Evolutionary conservation across 768 basidiomycete genomes (phyloP), one percentile per base, ranked within the genome.

Genomic region (Lactarius trivialis): DNA sequence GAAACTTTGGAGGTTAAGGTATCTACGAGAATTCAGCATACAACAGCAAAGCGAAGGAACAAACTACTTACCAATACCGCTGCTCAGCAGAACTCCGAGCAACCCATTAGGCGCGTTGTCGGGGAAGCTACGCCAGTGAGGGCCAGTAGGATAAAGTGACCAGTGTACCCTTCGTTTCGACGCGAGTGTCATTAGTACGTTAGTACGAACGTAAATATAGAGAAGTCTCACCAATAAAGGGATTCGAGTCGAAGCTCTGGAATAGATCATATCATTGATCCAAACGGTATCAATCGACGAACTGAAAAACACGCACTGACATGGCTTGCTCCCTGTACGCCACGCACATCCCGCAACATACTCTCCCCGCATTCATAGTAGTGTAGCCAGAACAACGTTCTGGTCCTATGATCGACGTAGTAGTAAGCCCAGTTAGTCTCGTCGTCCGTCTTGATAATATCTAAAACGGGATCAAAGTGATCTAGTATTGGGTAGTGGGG

Each of bases 121-220:
- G 2, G 62, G 62, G 32, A 63, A 59, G 1, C 8, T 5, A 32
- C 58, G 62, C 19, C 3, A 7, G 33, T 2, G 8, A 11, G n/a
- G 54, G 8, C 58, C 57, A 24, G 33, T 8, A 24, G 62, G 62
- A 55, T 63, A 63, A n/a, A 63, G 30, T 36, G 62, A 63, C 62
- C 62, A 63, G 14, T 63, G 62, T 32, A 33, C 36, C 62, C 62
- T 63, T 55, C 9, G 1, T 30, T 48, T 12, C 36, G 12, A 3
- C 7, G 4, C 2, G 15, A 5, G 7, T 17, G 4, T 15, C 8
- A 36, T 26, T 39, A 21, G 32, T n/a, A n/a, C n/a, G 30, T 30
- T 6, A 34, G 37, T 19, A 21, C 8, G 14, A 51, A 24, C 15
- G 6, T 30, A 5, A 26, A 24, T 8, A 50, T 11, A 21, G n/a